Conservation (phyloP, 2,329 filamentous ascomycete genomes). For the Colletotrichum higginsianum region DNA sequence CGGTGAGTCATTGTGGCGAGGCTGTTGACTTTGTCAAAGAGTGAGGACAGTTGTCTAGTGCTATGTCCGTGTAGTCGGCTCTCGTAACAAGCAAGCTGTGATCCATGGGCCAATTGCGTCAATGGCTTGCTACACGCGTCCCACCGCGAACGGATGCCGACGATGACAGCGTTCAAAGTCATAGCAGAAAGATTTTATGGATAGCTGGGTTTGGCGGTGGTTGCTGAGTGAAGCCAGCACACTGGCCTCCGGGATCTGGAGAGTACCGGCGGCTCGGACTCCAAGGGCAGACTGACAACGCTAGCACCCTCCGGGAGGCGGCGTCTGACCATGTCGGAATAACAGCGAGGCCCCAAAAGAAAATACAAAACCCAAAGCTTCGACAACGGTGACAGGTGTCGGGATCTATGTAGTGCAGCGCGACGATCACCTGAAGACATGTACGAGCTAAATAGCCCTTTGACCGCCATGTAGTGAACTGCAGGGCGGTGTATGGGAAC, state of each 20-base stretch:
- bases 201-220: background rate
- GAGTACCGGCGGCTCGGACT: slow-evolving; percentile 9
- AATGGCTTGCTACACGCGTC: slow-evolving; percentile 23
- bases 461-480: slow-evolving; percentile 31
- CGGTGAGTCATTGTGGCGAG: slow-evolving; percentile 1
- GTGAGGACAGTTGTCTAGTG: slow-evolving; percentile 7
- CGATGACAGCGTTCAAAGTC: slow-evolving; percentile 4
- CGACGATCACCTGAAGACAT: background rate
- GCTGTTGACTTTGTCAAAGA: slow-evolving; percentile 1
- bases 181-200: background rate
- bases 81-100: background rate
- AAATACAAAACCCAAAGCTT: background rate
- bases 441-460: background rate
- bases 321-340: slow-evolving; percentile 13
- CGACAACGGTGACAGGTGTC: slow-evolving; percentile 24
- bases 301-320: slow-evolving; percentile 6
- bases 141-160: slow-evolving; percentile 24
- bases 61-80: slow-evolving; percentile 12
- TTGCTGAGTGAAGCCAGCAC: slow-evolving; percentile 11
- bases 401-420: background rate
- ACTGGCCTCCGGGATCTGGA: slow-evolving; percentile 20
- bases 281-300: background rate
- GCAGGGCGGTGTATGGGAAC: slow-evolving; percentile 28
- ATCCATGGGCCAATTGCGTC: slow-evolving; percentile 21
- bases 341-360: slow-evolving; percentile 9